Percentiles rank a stretch among this genome's conserved stretches.
Evolutionary conservation across 371 early-diverging fungal genomes (phyloP).

Genomic region (Mortierella sp.): DNA sequence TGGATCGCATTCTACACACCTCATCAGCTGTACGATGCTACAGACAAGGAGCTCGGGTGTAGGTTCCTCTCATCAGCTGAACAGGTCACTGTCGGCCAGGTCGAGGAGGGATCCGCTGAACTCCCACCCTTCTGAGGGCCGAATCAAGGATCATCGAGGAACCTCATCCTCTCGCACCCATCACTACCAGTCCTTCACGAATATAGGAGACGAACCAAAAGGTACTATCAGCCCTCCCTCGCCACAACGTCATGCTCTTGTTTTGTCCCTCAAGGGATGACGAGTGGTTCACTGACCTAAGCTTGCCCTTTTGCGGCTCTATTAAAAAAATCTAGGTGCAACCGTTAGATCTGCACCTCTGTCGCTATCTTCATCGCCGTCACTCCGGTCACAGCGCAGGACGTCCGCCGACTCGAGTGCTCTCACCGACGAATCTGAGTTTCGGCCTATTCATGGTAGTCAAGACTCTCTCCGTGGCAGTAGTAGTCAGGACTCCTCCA

Average conservation of each 20-base stretch:
- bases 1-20: too few species aligned
- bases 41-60: not conserved
- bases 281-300: too few species aligned
- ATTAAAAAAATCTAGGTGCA: too few species aligned
- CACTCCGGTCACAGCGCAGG: not conserved
- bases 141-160: not conserved
- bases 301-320: too few species aligned
- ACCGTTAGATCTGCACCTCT: too few species aligned
- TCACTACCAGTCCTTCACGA: constrained; percentile 18
- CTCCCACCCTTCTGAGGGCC: not conserved
- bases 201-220: constrained; percentile 2
- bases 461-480: too few species aligned
- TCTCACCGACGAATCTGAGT: too few species aligned
- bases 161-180: constrained; percentile 2
- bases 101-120: not conserved
- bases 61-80: constrained; percentile 1
- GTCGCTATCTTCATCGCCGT: not conserved
- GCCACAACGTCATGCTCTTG: too few species aligned
- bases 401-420: not conserved
- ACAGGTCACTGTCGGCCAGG: constrained; percentile 2
- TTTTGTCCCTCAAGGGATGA: too few species aligned
- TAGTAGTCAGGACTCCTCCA: too few species aligned
- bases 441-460: too few species aligned
- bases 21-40: constrained; percentile 1
- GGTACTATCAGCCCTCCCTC: constrained; percentile 1